Conservation (phyloP, 1,284 basidiomycete genomes). For the Ganoderma boninense region DNA sequence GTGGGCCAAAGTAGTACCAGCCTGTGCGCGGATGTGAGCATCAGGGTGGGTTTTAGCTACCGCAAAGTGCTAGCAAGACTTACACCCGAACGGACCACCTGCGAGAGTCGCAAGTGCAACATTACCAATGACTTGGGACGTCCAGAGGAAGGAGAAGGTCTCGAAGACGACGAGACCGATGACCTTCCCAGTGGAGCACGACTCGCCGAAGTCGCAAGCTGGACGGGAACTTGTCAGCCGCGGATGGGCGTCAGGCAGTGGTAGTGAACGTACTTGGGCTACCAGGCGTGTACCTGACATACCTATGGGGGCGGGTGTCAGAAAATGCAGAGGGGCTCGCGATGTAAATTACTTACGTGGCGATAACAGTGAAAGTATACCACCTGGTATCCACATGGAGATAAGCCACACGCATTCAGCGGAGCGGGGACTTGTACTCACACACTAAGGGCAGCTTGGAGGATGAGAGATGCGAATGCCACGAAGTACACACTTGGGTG, state of each 20-base stretch:
- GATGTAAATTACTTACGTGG: slow-evolving; percentile 55
- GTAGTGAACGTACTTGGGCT: slow-evolving; percentile 59
- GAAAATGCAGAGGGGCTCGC: neutral
- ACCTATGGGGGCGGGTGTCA: slow-evolving; percentile 50
- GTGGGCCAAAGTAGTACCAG: slow-evolving; percentile 82
- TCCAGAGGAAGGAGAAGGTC: slow-evolving; percentile 88
- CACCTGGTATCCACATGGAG: slow-evolving; percentile 50
- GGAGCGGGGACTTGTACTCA: slow-evolving; percentile 47
- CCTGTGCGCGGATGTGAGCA: slow-evolving; percentile 39
- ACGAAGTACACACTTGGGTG: slow-evolving; percentile 86
- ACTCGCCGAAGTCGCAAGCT: slow-evolving; percentile 51
- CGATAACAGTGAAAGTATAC: slow-evolving; percentile 76
- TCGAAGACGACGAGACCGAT: slow-evolving; percentile 81
- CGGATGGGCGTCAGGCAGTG: neutral
- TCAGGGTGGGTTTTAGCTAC: neutral
- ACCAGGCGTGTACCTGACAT: slow-evolving; percentile 82
- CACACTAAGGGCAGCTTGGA: slow-evolving; percentile 78
- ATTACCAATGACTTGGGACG: slow-evolving; percentile 82
- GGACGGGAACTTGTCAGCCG: neutral
- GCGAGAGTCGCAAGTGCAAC: slow-evolving; percentile 83
- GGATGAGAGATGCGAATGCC: slow-evolving; percentile 71
- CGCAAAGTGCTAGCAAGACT: slow-evolving; percentile 28
- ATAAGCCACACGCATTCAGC: neutral
- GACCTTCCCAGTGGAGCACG: slow-evolving; percentile 62
- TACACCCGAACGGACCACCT: slow-evolving; percentile 70